Percentiles rank a stretch among this genome's conserved stretches.
phyloP scores from a whole-genome alignment of 2,329 filamentous ascomycete species.

The Penicillium sumatraense region DNA sequence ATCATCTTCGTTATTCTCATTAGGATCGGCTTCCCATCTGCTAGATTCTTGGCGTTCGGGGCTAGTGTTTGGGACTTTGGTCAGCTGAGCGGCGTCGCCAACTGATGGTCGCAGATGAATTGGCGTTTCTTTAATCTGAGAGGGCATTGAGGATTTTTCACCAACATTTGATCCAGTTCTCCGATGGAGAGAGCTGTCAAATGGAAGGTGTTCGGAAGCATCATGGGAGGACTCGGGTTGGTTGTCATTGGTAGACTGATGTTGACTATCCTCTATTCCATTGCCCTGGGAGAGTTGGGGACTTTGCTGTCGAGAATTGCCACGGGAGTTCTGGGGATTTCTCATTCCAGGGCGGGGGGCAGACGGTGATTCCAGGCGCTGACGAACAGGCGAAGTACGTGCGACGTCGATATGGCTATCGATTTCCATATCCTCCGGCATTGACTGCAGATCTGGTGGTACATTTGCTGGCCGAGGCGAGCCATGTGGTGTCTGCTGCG shows the following conservation, averaged over 20 bases:
- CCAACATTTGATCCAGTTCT: slow-evolving; percentile 14
- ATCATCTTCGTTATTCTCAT: slow-evolving; percentile 42
- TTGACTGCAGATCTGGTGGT: slow-evolving; percentile 9
- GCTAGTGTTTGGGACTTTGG: slow-evolving; percentile 46
- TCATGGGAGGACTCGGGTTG: slow-evolving; percentile 22
- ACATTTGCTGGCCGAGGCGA: slow-evolving; percentile 27
- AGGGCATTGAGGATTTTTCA: slow-evolving; percentile 43
- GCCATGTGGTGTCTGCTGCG: slow-evolving; percentile 40
- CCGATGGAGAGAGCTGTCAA: slow-evolving; percentile 8
- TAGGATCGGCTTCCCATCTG: slow-evolving; percentile 27
- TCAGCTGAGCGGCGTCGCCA: slow-evolving; percentile 35
- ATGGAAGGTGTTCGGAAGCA: slow-evolving; percentile 6
- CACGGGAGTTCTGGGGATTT: slow-evolving; percentile 7
- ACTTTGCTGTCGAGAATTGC: background rate
- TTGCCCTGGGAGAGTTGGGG: background rate
- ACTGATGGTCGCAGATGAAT: slow-evolving; percentile 30
- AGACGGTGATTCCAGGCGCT: slow-evolving; percentile 29
- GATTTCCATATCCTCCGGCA: slow-evolving; percentile 8
- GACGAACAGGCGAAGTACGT: slow-evolving; percentile 22
- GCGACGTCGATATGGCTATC: slow-evolving; percentile 8
- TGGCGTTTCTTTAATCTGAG: slow-evolving; percentile 46
- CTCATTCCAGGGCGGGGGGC: slow-evolving; percentile 21
- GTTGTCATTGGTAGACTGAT: slow-evolving; percentile 10
- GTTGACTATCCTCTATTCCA: slow-evolving; percentile 1
- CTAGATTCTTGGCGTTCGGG: slow-evolving; percentile 32